Conservation (phyloP, 768 basidiomycete species). For the Strobilomyces echinocephalus region DNA sequence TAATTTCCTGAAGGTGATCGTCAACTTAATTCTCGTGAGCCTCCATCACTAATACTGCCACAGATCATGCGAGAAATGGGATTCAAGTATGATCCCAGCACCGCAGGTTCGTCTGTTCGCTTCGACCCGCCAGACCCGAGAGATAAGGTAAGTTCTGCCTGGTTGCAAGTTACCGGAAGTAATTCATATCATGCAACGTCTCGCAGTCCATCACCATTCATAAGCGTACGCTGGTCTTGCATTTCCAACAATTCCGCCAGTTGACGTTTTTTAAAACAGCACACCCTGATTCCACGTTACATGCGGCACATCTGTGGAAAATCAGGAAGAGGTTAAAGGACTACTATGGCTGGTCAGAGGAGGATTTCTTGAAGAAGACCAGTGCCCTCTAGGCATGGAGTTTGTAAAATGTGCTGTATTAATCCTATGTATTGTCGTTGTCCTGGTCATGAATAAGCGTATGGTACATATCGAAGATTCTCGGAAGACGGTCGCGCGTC, state of each 20-base stretch:
- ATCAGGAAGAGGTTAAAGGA: conserved; percentile 56
- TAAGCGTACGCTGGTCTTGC: conserved; percentile 46
- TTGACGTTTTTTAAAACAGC: conserved; percentile 37
- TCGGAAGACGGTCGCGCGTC: neutral
- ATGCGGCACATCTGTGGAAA: conserved; percentile 39
- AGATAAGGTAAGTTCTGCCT: conserved; percentile 37
- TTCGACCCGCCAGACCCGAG: conserved; percentile 66
- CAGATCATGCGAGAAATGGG: conserved; percentile 79
- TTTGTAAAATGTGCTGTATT: neutral
- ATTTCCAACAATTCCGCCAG: neutral
- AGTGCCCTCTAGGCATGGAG: conserved; percentile 1
- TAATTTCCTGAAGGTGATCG: conserved; percentile 60
- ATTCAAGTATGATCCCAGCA: conserved; percentile 66
- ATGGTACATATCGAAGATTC: neutral
- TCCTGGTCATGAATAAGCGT: neutral
- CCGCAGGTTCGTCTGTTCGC: conserved; percentile 77
- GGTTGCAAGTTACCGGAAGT: neutral
- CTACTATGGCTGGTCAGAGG: conserved; percentile 63
- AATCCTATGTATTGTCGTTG: neutral
- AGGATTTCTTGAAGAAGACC: conserved; percentile 33
- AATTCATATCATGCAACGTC: neutral
- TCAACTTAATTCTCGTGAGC: neutral
- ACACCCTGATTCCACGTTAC: conserved; percentile 67
- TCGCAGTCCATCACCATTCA: conserved; percentile 68
- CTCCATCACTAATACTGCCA: neutral